phyloP scores from a whole-genome alignment of 371 early-diverging fungal genomes.

The Mucor velutinosus region DNA sequence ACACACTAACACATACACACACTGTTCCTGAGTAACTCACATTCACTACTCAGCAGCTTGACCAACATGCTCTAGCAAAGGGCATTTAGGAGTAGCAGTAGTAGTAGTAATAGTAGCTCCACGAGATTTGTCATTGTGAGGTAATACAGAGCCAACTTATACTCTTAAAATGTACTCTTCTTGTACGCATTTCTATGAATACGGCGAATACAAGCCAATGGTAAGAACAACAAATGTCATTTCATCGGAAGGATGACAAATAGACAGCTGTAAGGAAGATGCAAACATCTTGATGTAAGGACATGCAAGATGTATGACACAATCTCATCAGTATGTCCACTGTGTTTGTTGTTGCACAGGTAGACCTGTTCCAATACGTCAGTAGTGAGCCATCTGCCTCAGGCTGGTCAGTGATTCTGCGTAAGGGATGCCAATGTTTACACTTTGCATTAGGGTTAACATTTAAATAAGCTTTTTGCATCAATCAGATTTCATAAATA shows the following conservation, averaged over 20 bases:
- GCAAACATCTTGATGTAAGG: no score
- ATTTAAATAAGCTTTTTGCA: background rate
- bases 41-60: background rate
- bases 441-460: background rate
- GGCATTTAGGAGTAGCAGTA: no score
- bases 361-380: background rate
- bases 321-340: background rate
- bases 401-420: background rate
- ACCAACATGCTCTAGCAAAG: no score
- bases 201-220: background rate
- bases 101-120: background rate
- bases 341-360: background rate
- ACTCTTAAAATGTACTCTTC: background rate
- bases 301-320: background rate
- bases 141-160: background rate
- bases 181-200: background rate
- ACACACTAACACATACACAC: background rate
- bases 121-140: background rate
- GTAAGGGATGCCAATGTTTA: no score
- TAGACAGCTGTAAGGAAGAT: background rate
- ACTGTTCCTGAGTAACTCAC: background rate
- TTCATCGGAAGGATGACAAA: background rate
- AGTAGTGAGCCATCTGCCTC: no score
- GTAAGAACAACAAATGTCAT: background rate
- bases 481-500: no score